Evolutionary conservation across 1,139 yeast species (phyloP), one percentile per base, ranked within the genome.

Genomic region (Hansenula lynferdii): DNA sequence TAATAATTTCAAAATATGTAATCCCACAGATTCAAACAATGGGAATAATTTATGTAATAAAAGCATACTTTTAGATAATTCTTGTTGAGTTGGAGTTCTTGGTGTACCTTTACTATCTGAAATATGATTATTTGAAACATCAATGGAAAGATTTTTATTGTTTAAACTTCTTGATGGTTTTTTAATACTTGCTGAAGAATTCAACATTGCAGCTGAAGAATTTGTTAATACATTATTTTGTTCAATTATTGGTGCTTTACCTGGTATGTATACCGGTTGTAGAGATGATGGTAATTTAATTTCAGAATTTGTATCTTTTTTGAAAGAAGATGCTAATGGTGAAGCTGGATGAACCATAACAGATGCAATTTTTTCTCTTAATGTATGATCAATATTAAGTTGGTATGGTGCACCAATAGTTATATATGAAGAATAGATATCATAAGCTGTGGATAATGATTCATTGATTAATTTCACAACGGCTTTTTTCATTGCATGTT

Each of bases 351-450:
- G 58, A 9, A 67, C 56, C 62, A 82, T 68, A 2, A 73, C 59
- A 3, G 55, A 50, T 1, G 75, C 64, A 28, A 85, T 70, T 27
- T 67, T 60, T 16, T 64, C 68, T 40, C 84, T 69, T 35, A 84
- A 57, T 10, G 55, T 57, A 45, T 77, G 83, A 45, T 81, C 83
- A 37, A 89, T 77, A 50, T 89, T 89, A 36, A 87, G 65, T 43
- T 80, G 81, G 44, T 69, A 77, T 0, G 94, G 85, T 0, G 96
- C 77, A 19, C 83, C 85, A 12, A 69, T 61, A n/a, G 83, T 72
- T 35, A 89, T 66, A 53, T 76, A 86, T 1, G 85, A 71, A 18
- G 83, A 74, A 56, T 75, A 86, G 28, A 86, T 77, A 38, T 72
- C 72, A 55, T 77, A 82, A 0, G 82, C 80, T 41, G 70, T 61